Evolutionary conservation across 1,284 basidiomycete species (phyloP), one percentile per base, ranked within the genome.

Genomic region (Mycena citricolor): DNA sequence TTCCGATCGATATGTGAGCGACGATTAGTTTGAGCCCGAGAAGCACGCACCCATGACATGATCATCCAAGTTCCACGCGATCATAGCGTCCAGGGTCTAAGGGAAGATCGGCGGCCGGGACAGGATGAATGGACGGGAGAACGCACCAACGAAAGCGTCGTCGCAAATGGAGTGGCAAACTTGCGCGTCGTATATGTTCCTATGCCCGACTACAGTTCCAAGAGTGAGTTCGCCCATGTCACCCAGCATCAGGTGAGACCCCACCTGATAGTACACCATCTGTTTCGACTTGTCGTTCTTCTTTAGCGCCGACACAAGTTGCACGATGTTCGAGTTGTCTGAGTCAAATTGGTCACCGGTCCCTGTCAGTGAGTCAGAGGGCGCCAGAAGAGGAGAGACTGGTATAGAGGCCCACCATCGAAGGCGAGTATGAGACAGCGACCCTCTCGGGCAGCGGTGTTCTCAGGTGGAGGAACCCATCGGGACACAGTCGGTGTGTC

Each of bases 281-380:
- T 82, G 79, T 53, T 76, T 68, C 21, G 57, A 57, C n/a, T 63
- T 59, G 48, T 81, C 73, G 54, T 76, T 69, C 55, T 79, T 82
- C 64, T 77, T 74, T 38, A 82, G 59, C 41, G 77, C 51, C 5
- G 70, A 67, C 40, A 79, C 72, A 14, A 85, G 63, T 52, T 79
- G 68, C 19, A 81, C 73, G 32, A 84, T 74, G 48, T 83, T 83
- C 6, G 79, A 81, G 61, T 82, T 83, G 47, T 69, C 67, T 11
- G 57, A 53, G 39, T 68, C 65, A 44, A 69, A 70, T 48, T 69
- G 61, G 47, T 74, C 70, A 3, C 70, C 71, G 1, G 74, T 76
- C 2, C n/a, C n/a, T n/a, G n/a, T n/a, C n/a, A n/a, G n/a, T n/a
- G n/a, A n/a, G n/a, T n/a, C n/a, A n/a, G n/a, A n/a, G n/a, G n/a